These are phyloP conservation scores for Stereocaulon alpinum DNA, from an alignment of 495 filamentous ascomycete genomes.

Conservation along the genomic window DNA sequence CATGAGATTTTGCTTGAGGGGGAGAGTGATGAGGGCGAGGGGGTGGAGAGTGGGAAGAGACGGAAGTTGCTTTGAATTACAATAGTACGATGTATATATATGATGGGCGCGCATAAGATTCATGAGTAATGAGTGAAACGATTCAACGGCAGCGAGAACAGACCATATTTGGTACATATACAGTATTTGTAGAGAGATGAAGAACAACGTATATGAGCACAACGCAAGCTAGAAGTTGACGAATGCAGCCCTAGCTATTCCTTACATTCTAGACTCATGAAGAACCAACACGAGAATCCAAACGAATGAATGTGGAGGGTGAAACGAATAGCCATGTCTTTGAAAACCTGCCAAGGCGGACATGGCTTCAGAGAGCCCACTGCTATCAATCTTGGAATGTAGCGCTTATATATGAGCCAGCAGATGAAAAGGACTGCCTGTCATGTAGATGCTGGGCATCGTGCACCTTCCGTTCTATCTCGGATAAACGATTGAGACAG, in stretches of 20 bases:
- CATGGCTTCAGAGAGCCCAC: slow-evolving; percentile 52
- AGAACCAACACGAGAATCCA: too few relatives aligned
- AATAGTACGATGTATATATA: too few relatives aligned
- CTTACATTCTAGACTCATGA: too few relatives aligned
- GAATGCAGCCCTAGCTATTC: too few relatives aligned
- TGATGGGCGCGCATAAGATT: too few relatives aligned
- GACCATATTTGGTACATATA: background rate
- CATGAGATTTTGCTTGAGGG: slow-evolving; percentile 61
- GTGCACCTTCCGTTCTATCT: background rate
- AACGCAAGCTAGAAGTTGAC: too few relatives aligned
- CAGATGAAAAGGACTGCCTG: background rate
- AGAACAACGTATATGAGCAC: too few relatives aligned
- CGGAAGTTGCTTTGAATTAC: too few relatives aligned
- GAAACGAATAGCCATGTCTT: slow-evolving; percentile 50
- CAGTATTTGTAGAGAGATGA: background rate
- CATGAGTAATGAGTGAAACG: too few relatives aligned
- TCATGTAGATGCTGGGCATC: background rate
- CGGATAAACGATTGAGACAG: too few relatives aligned
- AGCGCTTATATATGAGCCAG: background rate
- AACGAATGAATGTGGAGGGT: slow-evolving; percentile 43
- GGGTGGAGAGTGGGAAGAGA: background rate
- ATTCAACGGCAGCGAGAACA: background rate
- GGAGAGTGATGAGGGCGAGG: slow-evolving; percentile 45
- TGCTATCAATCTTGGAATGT: slow-evolving; percentile 10
- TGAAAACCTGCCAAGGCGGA: slow-evolving; percentile 23